Evolutionary conservation across 495 filamentous ascomycete genomes (phyloP).

Genomic region (Penicillium bialowiezense): DNA sequence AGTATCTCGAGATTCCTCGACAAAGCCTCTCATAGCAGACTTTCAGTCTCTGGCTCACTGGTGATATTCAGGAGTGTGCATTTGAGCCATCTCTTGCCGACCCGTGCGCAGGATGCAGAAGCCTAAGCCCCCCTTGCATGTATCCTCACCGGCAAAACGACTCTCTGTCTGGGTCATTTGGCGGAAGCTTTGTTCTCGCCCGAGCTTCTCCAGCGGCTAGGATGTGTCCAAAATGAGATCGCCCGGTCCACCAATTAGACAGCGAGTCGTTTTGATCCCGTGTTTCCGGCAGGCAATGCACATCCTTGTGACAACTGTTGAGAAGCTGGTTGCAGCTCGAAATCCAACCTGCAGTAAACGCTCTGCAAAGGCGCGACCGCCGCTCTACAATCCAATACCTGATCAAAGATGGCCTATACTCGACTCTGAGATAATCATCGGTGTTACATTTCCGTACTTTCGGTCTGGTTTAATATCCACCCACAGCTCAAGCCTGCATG

Average conservation of each 20-base stretch:
- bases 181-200: conserved; percentile 2
- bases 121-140: conserved; percentile 18
- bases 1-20: background rate
- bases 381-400: background rate
- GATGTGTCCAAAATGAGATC: background rate
- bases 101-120: conserved; percentile 12
- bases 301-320: conserved; percentile 8
- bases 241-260: background rate
- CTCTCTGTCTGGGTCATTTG: conserved; percentile 4
- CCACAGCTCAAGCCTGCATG: conserved; percentile 18
- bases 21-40: background rate
- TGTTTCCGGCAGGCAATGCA: background rate
- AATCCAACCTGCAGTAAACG: background rate
- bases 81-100: conserved; percentile 3
- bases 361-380: no score
- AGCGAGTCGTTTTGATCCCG: background rate
- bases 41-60: background rate
- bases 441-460: background rate
- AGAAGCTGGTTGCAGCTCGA: background rate
- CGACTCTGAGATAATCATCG: background rate
- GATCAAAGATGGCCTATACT: background rate
- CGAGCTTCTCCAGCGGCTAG: background rate
- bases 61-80: conserved; percentile 8
- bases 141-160: conserved; percentile 1
- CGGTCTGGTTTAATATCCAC: background rate